Evolutionary conservation across 2,329 filamentous ascomycete genomes (phyloP), one percentile per base, ranked within the genome.

Genomic region (Neurospora sp.): DNA sequence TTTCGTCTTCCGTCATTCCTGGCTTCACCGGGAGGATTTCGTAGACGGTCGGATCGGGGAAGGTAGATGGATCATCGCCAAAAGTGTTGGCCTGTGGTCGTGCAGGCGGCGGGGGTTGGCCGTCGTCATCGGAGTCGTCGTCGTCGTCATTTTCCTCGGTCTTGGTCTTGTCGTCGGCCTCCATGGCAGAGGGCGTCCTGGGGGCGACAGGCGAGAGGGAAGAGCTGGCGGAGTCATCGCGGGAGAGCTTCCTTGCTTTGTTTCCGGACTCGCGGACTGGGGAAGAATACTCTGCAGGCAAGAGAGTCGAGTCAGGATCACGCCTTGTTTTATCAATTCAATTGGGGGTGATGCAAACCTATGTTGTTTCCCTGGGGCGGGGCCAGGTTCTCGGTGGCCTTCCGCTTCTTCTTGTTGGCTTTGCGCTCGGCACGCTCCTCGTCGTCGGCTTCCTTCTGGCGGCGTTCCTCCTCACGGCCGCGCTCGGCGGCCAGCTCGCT

Each of bases 1-100:
- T 92, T 76, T 97, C 90, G n/a, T 95, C 91, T 70, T 93, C 89
- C 2, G 89, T 85, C 90, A 97, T 97, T 73, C 86, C 90, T 0
- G 90, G 86, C 1, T 87, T 86, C 33, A 94, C 85, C 0, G 90
- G 85, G 70, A 90, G 90, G 73, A 99, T 97, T 78, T 99, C 92
- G 82, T 99, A 99, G 67, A 97, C 86, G 42, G 95, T 97, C 1
- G 94, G 93, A 77, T 99, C 96, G 23, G 88, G 88, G 76, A 95
- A 97, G n/a, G 90, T 93, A 36, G 93, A 92, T 0, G 95, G 95
- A 77, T 98, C 93, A 46, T 95, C 90, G 71, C 95, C 95, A 79
- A 97, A 98, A 0, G 93, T 94, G 80, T 97, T 92, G 76, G 90
- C 90, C 71, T 94, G 91, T 5, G 92, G 93, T 52, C 87, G 84